These are phyloP conservation scores for Aspergillus sp. DNA, from an alignment of 2,329 filamentous ascomycete genomes.

Conservation along the genomic window DNA sequence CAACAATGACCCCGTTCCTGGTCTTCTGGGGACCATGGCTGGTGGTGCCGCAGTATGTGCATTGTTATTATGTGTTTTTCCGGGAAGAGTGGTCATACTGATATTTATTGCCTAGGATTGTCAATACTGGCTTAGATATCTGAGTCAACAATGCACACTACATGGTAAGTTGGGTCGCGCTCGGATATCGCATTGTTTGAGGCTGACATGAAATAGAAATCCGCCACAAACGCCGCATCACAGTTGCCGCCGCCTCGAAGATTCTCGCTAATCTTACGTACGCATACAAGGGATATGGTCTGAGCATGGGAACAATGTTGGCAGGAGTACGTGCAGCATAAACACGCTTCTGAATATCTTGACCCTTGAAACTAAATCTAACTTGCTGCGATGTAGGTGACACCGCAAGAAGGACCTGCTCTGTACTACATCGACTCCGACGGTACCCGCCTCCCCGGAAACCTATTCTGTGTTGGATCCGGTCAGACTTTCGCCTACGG, in stretches of 20 bases:
- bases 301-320: constrained; percentile 99
- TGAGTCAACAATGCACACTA: constrained; percentile 98
- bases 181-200: neutral
- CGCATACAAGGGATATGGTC: constrained; percentile 96
- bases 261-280: constrained; percentile 98
- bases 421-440: constrained; percentile 99
- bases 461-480: constrained; percentile 96
- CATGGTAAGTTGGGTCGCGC: constrained; percentile 57
- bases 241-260: constrained; percentile 94
- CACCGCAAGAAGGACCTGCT: constrained; percentile 86
- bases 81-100: constrained; percentile 9
- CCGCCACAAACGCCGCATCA: constrained; percentile 97
- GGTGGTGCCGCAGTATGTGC: constrained; percentile 78
- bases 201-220: constrained; percentile 58
- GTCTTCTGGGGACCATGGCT: constrained; percentile 92
- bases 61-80: neutral
- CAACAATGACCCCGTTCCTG: constrained; percentile 34
- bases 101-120: constrained; percentile 65
- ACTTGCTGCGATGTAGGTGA: constrained; percentile 28
- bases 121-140: constrained; percentile 99
- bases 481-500: constrained; percentile 99
- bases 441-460: constrained; percentile 86
- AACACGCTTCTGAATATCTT: neutral
- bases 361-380: neutral
- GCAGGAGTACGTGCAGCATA: constrained; percentile 73